These are phyloP conservation scores for Actinomucor elegans DNA, from an alignment of 371 early-diverging fungal species.

Conservation along the genomic window DNA sequence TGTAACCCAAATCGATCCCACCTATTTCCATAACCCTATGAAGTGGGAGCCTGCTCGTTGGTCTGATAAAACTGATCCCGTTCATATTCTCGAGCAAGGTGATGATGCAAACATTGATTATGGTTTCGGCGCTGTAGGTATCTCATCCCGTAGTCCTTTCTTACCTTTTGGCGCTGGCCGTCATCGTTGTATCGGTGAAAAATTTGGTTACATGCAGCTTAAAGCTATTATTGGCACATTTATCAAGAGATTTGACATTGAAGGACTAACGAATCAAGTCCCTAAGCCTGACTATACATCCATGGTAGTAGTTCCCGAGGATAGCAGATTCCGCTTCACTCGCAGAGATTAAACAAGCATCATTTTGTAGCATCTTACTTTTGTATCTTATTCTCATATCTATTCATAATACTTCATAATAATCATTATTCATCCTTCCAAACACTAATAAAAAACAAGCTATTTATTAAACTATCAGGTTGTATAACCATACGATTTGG, in stretches of 20 bases:
- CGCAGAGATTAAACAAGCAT: conserved; percentile 8
- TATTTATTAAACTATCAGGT: neutral
- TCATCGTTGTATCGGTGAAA: conserved; percentile 98
- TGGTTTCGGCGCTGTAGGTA: conserved; percentile 82
- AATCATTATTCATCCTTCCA: too few species aligned
- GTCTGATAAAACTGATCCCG: conserved; percentile 51
- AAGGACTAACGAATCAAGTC: conserved; percentile 47
- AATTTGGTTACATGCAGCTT: conserved; percentile 94
- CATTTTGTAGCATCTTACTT: neutral
- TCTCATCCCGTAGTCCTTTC: conserved; percentile 74
- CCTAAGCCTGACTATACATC: conserved; percentile 88
- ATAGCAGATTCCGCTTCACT: conserved; percentile 15
- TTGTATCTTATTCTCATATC: too few species aligned
- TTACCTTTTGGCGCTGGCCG: conserved; percentile 98
- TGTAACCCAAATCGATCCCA: conserved; percentile 79
- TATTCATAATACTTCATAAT: neutral
- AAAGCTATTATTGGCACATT: conserved; percentile 87
- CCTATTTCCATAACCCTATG: conserved; percentile 76
- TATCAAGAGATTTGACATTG: conserved; percentile 75
- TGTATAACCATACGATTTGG: conserved; percentile 2
- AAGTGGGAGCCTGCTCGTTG: conserved; percentile 86
- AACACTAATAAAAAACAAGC: too few species aligned
- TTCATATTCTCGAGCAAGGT: conserved; percentile 46
- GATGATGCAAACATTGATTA: conserved; percentile 80
- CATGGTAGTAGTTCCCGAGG: conserved; percentile 85